Base-by-base conservation (phyloP, 352 stramenopile species). In the Nannochloropsis limnetica region DNA sequence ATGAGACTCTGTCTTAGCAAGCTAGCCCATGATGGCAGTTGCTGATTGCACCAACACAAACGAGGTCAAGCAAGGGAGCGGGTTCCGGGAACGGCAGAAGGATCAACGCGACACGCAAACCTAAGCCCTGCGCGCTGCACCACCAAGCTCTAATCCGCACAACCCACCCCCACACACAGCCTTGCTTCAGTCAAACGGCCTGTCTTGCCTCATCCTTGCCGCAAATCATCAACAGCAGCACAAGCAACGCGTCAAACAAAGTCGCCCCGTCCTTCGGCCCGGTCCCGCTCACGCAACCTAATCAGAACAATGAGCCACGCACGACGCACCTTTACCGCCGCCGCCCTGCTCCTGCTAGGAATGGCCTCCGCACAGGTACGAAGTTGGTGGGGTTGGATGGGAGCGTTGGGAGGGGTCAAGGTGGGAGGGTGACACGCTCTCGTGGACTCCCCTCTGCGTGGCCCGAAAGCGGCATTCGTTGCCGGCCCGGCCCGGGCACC, bases 331-430 rank as follows among this genome's bases (percentile, higher is more conserved):
- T 25, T 74, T 15, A 74, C 61, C 25, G 25, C 25, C 61, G 61
- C 25, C 25, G 61, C 11, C 61, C 25, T 74, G 3, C 4, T 29
- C 20, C n/a, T 74, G n/a, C 20, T 74, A 22, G n/a, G 61, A 8
- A 25, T 74, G n/a, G 61, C 61, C 2, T 25, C 61, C n/a, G 61
- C n/a, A 74, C 61, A 74, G 61, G 61, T 74, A 74, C 15, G 37
- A 49, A 49, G 37, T 49, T 49, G 17, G 4, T 49, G n/a, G n/a
- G n/a, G n/a, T n/a, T n/a, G n/a, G n/a, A n/a, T n/a, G n/a, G n/a
- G n/a, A n/a, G n/a, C n/a, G n/a, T n/a, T n/a, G n/a, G n/a, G n/a
- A n/a, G n/a, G n/a, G n/a, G n/a, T n/a, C n/a, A 49, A 14, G 37
- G 1, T 15, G 17, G 4, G 37, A 6, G 37, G 37, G 8, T 49